Base-by-base conservation (phyloP, 2,329 filamentous ascomycete genomes). In the Colletotrichum lupini region DNA sequence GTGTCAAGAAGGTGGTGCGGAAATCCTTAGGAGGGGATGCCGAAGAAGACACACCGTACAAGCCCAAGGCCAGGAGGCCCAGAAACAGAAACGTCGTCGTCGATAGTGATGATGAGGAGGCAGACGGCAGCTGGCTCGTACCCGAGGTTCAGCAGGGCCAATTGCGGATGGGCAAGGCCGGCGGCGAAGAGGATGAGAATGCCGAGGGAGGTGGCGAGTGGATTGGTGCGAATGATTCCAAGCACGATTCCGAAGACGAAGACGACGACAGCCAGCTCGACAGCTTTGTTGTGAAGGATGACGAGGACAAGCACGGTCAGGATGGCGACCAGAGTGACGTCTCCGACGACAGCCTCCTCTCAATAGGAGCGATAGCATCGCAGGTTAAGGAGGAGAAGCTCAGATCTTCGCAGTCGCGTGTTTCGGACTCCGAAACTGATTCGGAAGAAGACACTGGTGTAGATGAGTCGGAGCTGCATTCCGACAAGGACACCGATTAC, bases 161-260 rank as follows among this genome's bases (percentile, higher is more conserved):
- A 1, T 79, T 92, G 4, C 85, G 86, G n/a, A 86, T 95, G 19
- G 94, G 93, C 60, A 93, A 92, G 79, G 93, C 94, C 57, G 95
- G 94, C n/a, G 94, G 94, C 4, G 90, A 91, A n/a, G 93, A 95
- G 65, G 94, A 97, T 75, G 95, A 97, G 81, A 91, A 98, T 79
- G 94, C 93, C 2, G 95, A 97, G 80, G 95, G 95, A 2, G 94
- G 93, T 4, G 95, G 95, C 26, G 94, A 97, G 69, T 94, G 91
- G 80, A 87, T 98, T 62, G 89, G 89, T 49, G 91, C 92, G 0
- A 91, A 93, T 35, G 93, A 97, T 78, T 94, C 92, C 0, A 81
- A 83, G 14, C 82, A 86, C 52, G 87, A 89, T 3, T 89, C 88
- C 8, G 90, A 89, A 30, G 86, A 86, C 11, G 87, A 90, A 11